Base-by-base conservation (phyloP, 164 flowering plant species). In the Magnolia officinalis region DNA sequence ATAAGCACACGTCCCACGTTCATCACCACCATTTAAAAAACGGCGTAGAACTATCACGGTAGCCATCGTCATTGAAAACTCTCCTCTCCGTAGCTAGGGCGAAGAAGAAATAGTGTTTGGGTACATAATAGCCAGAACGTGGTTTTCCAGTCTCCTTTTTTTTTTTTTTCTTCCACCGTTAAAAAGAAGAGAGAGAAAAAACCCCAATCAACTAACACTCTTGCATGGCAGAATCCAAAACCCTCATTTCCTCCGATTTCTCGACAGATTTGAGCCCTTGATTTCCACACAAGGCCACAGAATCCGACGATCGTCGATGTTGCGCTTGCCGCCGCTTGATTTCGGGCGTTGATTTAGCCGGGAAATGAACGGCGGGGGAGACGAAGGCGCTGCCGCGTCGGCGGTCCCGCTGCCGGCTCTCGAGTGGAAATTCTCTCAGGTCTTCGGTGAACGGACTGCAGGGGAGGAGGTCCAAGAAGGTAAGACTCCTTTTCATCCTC, bases 391-490 rank as follows among this genome's bases (percentile, higher is more conserved):
- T 16, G 82, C 76, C 66, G 65, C 80, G 64, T 72, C 81, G 73
- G 80, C 23, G 23, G 85, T 78, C 68, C 79, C 89, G 76, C 78
- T 85, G 69, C 82, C 78, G 77, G 80, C 90, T 69, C 89, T 91
- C 14, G 96, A 91, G 73, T 93, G 97, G 97, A 91, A 90, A 76
- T 93, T 93, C 83, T 87, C 97, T 51, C 97, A 93, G 86, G 97
- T 93, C 4, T 91, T 93, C 63, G 97, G 97, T 1, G 97, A 93
- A 71, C 81, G 97, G 7, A 66, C 92, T 69, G 96, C 90, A 18
- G 96, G 96, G 3, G 97, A 91, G 75, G 94, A 91, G 77, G 94
- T 91, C 66, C 96, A 89, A 80, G 97, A 91, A 90, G 96, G 97
- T 91, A 79, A 55, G 76, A 18, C 6, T 2, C 29, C 45, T 75